Evolutionary conservation across 371 early-diverging fungal species (phyloP), one percentile per base, ranked within the genome.

Genomic region (Mucor racemosus): DNA sequence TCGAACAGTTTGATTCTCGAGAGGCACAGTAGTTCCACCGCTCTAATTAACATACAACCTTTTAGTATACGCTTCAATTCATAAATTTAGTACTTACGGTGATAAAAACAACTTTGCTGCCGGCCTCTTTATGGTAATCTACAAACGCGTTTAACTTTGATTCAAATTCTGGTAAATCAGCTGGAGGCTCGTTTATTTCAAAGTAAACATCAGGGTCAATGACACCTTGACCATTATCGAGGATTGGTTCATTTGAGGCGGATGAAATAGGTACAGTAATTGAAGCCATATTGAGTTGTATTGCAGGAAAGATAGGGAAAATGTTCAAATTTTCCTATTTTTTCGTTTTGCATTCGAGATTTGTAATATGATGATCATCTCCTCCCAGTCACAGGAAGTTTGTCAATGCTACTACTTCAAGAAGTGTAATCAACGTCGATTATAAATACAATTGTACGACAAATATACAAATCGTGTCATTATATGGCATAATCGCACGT

Each of bases 1-100:
- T n/a, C 99, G 92, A 35, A 99, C 99, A 7, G 97, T 99, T 68
- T 98, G 90, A 65, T 91, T 90, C 74, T 99, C 99, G 15, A 99
- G 81, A 17, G 98, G 99, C 15, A 98, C 98, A 0, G 95, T 97
- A 1, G 99, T 99, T 48, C 99, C 99, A 50, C 99, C 99, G 66
- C 96, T 96, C 91, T 90, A 72, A 35, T 26, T 13, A 11, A 10
- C 46, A 8, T 17, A 64, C 10, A 8, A 21, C 35, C 9, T 42
- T 7, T 42, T 62, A 46, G 31, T 26, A 26, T 26, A 26, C 3
- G 26, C 26, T 1, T 1, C 26, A 26, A 26, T 26, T 26, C 1
- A 26, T 44, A 39, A 4, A 13, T 35, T 31, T 36, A 48, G 15
- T 15, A 38, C 84, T 79, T 82, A 91, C 93, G 7, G 94, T 94